A percentile compares a stretch with the other conserved stretches of the same genome.
These are phyloP conservation scores for sunflower (Helianthus annuus) DNA, from an alignment of 129 eudicot genomes.

Conservation along the genomic window DNA sequence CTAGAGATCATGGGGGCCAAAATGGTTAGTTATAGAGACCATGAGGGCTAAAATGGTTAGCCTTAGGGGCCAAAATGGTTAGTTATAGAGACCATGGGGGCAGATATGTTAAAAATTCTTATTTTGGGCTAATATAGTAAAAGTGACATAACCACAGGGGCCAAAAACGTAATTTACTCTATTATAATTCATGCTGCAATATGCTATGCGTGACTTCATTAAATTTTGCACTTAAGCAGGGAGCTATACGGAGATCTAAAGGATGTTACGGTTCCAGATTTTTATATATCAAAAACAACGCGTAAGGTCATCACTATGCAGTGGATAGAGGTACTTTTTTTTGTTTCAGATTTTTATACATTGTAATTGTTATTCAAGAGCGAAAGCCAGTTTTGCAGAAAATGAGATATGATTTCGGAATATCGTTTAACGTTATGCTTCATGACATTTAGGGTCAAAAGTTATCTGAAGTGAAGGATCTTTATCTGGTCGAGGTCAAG, in stretches of 20 bases:
- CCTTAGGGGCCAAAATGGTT: too few relatives aligned
- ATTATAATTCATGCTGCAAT: background rate
- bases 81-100: too few relatives aligned
- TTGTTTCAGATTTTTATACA: background rate
- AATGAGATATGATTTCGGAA: background rate
- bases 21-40: too few relatives aligned
- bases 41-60: too few relatives aligned
- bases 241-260: constrained; percentile 74
- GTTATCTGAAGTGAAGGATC: constrained; percentile 90
- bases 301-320: constrained; percentile 89
- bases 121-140: too few relatives aligned
- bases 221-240: constrained; percentile 40
- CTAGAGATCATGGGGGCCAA: too few relatives aligned
- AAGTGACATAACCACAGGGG: too few relatives aligned
- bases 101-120: too few relatives aligned
- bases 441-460: constrained; percentile 69
- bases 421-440: constrained; percentile 7
- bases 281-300: constrained; percentile 72
- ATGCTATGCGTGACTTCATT: background rate
- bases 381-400: background rate
- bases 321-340: constrained; percentile 85
- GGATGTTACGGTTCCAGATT: constrained; percentile 89
- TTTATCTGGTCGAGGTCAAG: constrained; percentile 84
- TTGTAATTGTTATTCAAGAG: background rate
- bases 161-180: too few relatives aligned